Conservation (phyloP, 2,329 filamentous ascomycete species). For the Fusarium euwallaceae region DNA sequence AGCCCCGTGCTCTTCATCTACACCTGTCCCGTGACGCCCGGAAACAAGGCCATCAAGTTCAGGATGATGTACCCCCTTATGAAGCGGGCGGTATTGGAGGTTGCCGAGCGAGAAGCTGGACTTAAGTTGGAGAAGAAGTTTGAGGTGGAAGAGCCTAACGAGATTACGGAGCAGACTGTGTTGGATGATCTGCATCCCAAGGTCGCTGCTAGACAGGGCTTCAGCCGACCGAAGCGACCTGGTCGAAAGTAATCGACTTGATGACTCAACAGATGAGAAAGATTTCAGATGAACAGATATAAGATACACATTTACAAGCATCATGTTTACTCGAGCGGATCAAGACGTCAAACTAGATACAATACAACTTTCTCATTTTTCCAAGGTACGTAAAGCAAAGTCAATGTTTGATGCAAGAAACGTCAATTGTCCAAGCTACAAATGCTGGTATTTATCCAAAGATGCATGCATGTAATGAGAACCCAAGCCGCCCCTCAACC, state of each 20-base stretch:
- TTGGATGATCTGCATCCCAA: slow-evolving; percentile 77
- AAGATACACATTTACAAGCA: slow-evolving; percentile 16
- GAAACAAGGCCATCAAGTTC: slow-evolving; percentile 80
- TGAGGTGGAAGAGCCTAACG: slow-evolving; percentile 75
- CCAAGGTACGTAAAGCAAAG: background rate
- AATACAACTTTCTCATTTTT: slow-evolving; percentile 6
- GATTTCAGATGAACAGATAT: slow-evolving; percentile 3
- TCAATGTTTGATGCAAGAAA: slow-evolving; percentile 36
- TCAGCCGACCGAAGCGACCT: slow-evolving; percentile 84
- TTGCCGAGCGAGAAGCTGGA: slow-evolving; percentile 75
- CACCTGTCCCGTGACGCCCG: slow-evolving; percentile 78
- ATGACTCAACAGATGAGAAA: background rate
- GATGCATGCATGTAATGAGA: slow-evolving; percentile 46
- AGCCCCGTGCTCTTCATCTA: slow-evolving; percentile 83
- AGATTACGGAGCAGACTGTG: slow-evolving; percentile 77
- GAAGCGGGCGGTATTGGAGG: slow-evolving; percentile 74
- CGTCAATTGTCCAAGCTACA: slow-evolving; percentile 46
- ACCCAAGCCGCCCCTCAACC: slow-evolving; percentile 34
- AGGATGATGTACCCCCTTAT: slow-evolving; percentile 86
- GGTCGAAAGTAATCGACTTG: slow-evolving; percentile 64
- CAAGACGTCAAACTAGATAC: background rate
- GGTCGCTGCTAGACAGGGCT: slow-evolving; percentile 74
- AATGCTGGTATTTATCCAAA: slow-evolving; percentile 48
- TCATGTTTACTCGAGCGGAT: background rate
- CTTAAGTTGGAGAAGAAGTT: slow-evolving; percentile 78